These are phyloP conservation scores for Papiliotrema laurentii DNA, from an alignment of 1,284 basidiomycete species.

Conservation along the genomic window DNA sequence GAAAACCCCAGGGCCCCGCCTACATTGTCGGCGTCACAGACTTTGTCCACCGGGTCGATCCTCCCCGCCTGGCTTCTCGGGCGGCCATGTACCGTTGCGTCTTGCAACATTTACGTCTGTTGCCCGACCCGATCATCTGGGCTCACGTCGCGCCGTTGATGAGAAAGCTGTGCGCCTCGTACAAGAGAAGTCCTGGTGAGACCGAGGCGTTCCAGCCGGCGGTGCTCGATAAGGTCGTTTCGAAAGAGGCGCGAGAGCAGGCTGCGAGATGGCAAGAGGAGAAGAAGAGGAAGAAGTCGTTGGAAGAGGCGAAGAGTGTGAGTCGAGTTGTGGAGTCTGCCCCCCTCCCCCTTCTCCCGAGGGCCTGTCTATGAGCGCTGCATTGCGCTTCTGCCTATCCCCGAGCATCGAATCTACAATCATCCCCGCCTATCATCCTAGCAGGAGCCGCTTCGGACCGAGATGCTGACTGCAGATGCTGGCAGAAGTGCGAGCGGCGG, in stretches of 20 bases:
- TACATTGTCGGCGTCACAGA: constrained; percentile 3
- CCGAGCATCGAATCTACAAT: too few relatives aligned
- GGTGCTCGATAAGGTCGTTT: too few relatives aligned
- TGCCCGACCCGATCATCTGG: constrained; percentile 44
- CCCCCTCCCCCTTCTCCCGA: too few relatives aligned
- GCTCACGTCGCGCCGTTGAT: constrained; percentile 19
- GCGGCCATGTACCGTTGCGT: constrained; percentile 26
- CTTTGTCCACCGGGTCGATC: background rate
- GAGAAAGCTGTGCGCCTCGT: constrained; percentile 5
- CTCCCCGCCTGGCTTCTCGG: background rate
- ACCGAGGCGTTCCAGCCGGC: too few relatives aligned
- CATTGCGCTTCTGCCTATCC: too few relatives aligned
- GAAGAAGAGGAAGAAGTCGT: background rate
- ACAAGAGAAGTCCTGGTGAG: too few relatives aligned
- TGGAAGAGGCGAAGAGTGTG: too few relatives aligned
- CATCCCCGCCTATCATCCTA: too few relatives aligned
- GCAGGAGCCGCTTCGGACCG: background rate
- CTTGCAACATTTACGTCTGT: constrained; percentile 26
- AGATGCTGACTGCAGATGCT: background rate
- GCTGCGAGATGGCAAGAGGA: constrained; percentile 2
- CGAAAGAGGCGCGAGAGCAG: constrained; percentile 1
- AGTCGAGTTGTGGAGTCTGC: too few relatives aligned
- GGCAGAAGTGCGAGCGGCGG: constrained; percentile 15
- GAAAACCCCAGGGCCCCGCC: background rate
- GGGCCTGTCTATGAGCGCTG: too few relatives aligned